Percentiles rank a stretch among this genome's conserved stretches.
phyloP scores from a whole-genome alignment of 2,329 filamentous ascomycete genomes.

The Macroventuria anomochaeta region DNA sequence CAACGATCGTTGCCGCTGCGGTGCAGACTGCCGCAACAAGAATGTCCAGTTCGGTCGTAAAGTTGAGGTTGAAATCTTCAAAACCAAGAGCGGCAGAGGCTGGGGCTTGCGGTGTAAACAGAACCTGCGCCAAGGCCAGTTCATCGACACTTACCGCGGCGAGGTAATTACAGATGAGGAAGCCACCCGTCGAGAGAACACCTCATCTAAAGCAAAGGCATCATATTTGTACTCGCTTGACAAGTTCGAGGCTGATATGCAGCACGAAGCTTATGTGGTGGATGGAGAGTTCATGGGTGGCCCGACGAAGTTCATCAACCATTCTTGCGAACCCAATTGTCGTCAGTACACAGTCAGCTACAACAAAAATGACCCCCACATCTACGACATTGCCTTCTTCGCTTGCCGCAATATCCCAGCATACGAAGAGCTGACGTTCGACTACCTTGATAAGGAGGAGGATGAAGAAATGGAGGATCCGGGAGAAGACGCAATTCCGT shows the following conservation, averaged over 20 bases:
- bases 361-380: conserved; percentile 74
- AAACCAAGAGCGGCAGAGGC: conserved; percentile 69
- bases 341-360: conserved; percentile 80
- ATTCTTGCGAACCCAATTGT: conserved; percentile 80
- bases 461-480: conserved; percentile 56
- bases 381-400: conserved; percentile 81
- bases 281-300: conserved; percentile 79
- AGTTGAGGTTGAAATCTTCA: conserved; percentile 77
- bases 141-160: conserved; percentile 80
- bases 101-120: conserved; percentile 76
- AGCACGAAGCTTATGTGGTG: conserved; percentile 53
- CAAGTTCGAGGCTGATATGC: conserved; percentile 72
- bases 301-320: conserved; percentile 82
- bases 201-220: conserved; percentile 68
- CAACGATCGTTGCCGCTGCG: conserved; percentile 73
- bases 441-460: conserved; percentile 74
- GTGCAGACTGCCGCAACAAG: conserved; percentile 70
- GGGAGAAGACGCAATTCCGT: conserved; percentile 54
- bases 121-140: conserved; percentile 73
- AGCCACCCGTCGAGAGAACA: conserved; percentile 68
- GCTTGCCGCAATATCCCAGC: conserved; percentile 69
- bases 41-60: conserved; percentile 77
- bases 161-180: conserved; percentile 60
- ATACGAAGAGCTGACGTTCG: conserved; percentile 77
- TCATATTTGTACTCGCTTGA: conserved; percentile 83